Evolutionary conservation across 2,329 filamentous ascomycete genomes (phyloP).

Genomic region (Colletotrichum horii): DNA sequence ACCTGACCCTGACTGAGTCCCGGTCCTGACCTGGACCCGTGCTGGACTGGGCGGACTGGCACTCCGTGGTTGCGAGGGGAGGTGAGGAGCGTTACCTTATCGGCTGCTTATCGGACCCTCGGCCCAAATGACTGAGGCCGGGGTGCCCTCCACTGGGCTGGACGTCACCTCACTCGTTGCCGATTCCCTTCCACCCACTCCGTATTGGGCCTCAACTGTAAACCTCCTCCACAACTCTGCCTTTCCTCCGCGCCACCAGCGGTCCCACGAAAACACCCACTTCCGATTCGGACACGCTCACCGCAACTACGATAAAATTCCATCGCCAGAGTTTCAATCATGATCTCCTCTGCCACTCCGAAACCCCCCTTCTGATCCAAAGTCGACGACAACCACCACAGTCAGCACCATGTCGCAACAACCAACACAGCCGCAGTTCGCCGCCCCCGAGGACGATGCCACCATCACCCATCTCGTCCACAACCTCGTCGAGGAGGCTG

Average conservation of each 20-base stretch:
- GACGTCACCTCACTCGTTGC: slow-evolving; percentile 11
- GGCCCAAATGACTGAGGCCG: background rate
- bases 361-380: background rate
- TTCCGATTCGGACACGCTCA: background rate
- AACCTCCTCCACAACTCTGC: background rate
- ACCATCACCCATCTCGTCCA: slow-evolving; percentile 14
- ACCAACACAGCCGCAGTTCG: background rate
- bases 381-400: background rate
- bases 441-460: background rate
- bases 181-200: background rate
- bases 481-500: slow-evolving; percentile 12
- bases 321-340: background rate
- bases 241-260: background rate
- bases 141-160: background rate
- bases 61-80: background rate
- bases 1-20: background rate
- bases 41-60: background rate
- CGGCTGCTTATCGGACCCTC: slow-evolving; percentile 17
- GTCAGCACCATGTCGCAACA: slow-evolving; percentile 8
- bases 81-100: slow-evolving; percentile 6
- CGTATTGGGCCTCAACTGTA: background rate
- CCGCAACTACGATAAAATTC: background rate
- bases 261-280: background rate
- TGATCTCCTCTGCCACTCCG: background rate
- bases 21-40: background rate